phyloP scores from a whole-genome alignment of 1,284 basidiomycete genomes.

The Pyrrhoderma noxium region DNA sequence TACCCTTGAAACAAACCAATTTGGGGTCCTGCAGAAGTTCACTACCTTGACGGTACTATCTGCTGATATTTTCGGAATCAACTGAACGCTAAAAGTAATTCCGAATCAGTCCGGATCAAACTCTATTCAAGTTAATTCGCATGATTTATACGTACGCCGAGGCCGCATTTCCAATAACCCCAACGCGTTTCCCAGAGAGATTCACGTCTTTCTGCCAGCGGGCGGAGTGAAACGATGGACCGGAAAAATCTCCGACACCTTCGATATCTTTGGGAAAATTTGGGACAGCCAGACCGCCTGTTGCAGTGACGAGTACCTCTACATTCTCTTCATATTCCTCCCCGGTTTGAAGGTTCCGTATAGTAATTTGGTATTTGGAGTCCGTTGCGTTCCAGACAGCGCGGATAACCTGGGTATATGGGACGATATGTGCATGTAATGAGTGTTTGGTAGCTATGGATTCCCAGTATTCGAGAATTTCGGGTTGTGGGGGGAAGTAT shows the following conservation, averaged over 20 bases:
- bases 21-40: slow-evolving; percentile 47
- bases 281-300: slow-evolving; percentile 30
- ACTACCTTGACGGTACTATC: slow-evolving; percentile 42
- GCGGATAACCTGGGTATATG: slow-evolving; percentile 35
- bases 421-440: slow-evolving; percentile 30
- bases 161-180: slow-evolving; percentile 60
- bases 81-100: slow-evolving; percentile 38
- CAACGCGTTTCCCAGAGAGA: slow-evolving; percentile 46
- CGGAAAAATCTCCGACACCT: slow-evolving; percentile 42
- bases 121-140: not conserved
- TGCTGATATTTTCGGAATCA: slow-evolving; percentile 42
- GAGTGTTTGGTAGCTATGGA: slow-evolving; percentile 37
- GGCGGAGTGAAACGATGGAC: slow-evolving; percentile 47
- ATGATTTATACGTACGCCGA: slow-evolving; percentile 37
- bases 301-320: slow-evolving; percentile 23
- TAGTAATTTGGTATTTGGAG: slow-evolving; percentile 33
- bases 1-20: slow-evolving; percentile 39
- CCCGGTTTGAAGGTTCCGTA: slow-evolving; percentile 28
- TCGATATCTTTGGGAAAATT: slow-evolving; percentile 37
- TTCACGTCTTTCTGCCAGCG: slow-evolving; percentile 50
- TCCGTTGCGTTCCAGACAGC: slow-evolving; percentile 39
- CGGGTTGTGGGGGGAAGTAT: slow-evolving; percentile 39
- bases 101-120: slow-evolving; percentile 1
- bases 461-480: slow-evolving; percentile 46
- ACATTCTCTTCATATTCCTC: slow-evolving; percentile 14